A percentile compares a stretch with the other conserved stretches of the same genome.
Conservation (phyloP, 768 basidiomycete genomes). For the Psilocybe sp. region DNA sequence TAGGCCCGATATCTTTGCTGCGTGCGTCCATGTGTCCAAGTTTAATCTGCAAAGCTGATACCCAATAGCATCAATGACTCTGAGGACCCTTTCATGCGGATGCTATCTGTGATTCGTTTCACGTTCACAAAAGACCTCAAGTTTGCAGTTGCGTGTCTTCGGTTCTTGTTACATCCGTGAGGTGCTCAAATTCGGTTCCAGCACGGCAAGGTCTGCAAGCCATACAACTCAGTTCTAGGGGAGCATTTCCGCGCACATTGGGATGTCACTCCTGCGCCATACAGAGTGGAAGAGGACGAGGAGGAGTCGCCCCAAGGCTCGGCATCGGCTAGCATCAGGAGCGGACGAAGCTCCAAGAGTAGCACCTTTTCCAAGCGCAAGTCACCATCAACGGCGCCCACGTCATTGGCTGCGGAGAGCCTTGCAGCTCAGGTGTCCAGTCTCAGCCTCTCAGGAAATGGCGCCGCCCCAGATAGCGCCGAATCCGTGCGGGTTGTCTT, state of each 20-base stretch:
- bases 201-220: conserved; percentile 93
- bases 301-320: conserved; percentile 22
- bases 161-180: conserved; percentile 4
- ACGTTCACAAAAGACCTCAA: conserved; percentile 93
- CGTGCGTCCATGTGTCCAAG: conserved; percentile 52
- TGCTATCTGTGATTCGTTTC: conserved; percentile 90
- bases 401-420: conserved; percentile 44
- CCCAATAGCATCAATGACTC: conserved; percentile 82
- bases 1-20: conserved; percentile 86
- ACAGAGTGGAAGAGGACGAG: conserved; percentile 40
- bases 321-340: conserved; percentile 59
- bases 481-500: conserved; percentile 67
- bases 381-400: conserved; percentile 54
- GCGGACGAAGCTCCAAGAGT: conserved; percentile 59
- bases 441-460: conserved; percentile 41
- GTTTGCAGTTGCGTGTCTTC: conserved; percentile 62
- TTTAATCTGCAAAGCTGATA: background rate
- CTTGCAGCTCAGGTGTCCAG: conserved; percentile 57
- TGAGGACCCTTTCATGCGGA: conserved; percentile 88
- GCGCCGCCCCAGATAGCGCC: conserved; percentile 21
- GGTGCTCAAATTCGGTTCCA: conserved; percentile 24
- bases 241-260: conserved; percentile 90
- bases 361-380: conserved; percentile 50
- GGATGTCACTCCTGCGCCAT: conserved; percentile 67
- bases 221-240: conserved; percentile 84